A percentile compares a stretch with the other conserved stretches of the same genome.
Evolutionary conservation across 805 yeast species (phyloP).

Genomic region (Myxozyma udenii): DNA sequence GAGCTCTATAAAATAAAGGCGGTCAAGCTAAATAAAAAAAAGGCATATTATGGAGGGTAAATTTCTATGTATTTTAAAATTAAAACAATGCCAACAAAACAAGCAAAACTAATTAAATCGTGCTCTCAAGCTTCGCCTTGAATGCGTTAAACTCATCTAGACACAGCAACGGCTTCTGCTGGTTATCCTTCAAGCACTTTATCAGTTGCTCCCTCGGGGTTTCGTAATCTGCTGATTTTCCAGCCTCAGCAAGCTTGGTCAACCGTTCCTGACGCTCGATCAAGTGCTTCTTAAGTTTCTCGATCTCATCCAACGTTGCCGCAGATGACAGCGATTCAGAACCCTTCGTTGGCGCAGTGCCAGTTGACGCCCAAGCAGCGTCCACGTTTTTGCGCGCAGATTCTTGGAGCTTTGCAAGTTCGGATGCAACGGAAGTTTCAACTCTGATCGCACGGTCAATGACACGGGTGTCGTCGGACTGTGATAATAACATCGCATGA

Average conservation of each 20-base stretch:
- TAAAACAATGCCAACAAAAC: not conserved
- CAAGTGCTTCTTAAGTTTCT: slow-evolving; percentile 20
- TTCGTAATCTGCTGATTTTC: slow-evolving; percentile 14
- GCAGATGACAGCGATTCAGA: slow-evolving; percentile 24
- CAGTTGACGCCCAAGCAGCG: slow-evolving; percentile 17
- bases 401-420: slow-evolving; percentile 35
- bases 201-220: slow-evolving; percentile 47
- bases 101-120: slow-evolving; percentile 6
- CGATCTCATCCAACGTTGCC: slow-evolving; percentile 16
- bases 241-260: slow-evolving; percentile 43
- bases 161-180: slow-evolving; percentile 68
- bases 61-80: not conserved
- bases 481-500: no score
- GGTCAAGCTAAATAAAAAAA: not conserved
- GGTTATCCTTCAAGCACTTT: slow-evolving; percentile 56
- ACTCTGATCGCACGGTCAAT: slow-evolving; percentile 37
- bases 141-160: slow-evolving; percentile 76
- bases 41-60: no score
- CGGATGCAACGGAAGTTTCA: slow-evolving; percentile 39
- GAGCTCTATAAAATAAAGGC: not conserved
- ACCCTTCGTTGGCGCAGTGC: slow-evolving; percentile 5
- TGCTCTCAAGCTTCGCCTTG: slow-evolving; percentile 50
- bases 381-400: slow-evolving; percentile 35
- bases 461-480: slow-evolving; percentile 41
- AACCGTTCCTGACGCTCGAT: slow-evolving; percentile 31